Conservation (phyloP, 352 stramenopile genomes). For the Thalassiosira oceanica region DNA sequence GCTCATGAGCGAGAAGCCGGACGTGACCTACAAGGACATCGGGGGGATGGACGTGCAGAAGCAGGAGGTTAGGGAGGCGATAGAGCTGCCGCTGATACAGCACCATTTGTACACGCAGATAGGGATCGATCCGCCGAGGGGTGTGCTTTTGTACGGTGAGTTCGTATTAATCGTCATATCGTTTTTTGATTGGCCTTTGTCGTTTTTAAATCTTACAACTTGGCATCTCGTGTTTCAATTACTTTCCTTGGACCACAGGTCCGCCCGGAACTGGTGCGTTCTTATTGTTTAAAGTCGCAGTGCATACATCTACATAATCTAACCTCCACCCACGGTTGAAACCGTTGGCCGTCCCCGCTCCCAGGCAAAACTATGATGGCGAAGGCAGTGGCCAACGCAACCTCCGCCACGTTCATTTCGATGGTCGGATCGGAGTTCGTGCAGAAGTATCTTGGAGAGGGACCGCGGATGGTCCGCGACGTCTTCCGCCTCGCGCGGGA, state of each 20-base stretch:
- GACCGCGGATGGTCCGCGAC: conserved; percentile 99
- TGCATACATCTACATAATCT: neutral
- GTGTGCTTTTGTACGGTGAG: conserved; percentile 98
- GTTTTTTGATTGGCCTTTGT: too few species aligned
- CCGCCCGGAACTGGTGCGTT: conserved; percentile 85
- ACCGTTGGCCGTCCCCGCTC: too few species aligned
- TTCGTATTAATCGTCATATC: too few species aligned
- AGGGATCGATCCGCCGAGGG: conserved; percentile 97
- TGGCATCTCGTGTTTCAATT: too few species aligned
- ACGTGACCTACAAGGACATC: conserved; percentile 98
- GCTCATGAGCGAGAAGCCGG: conserved; percentile 98
- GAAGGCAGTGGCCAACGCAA: conserved; percentile 99
- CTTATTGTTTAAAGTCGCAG: too few species aligned
- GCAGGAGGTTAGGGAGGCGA: conserved; percentile 95
- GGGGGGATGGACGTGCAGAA: conserved; percentile 99
- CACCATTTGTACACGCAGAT: conserved; percentile 99
- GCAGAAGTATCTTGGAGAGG: conserved; percentile 99
- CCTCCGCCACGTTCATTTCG: conserved; percentile 97
- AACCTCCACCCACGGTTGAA: too few species aligned
- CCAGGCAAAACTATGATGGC: conserved; percentile 99
- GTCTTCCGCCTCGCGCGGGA: conserved; percentile 99
- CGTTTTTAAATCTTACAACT: too few species aligned
- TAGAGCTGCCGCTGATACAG: conserved; percentile 98
- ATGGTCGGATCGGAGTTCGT: conserved; percentile 98
- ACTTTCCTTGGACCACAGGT: too few species aligned